Evolutionary conservation across 2,329 filamentous ascomycete genomes (phyloP), one percentile per base, ranked within the genome.

Genomic region (Fusarium annulatum): DNA sequence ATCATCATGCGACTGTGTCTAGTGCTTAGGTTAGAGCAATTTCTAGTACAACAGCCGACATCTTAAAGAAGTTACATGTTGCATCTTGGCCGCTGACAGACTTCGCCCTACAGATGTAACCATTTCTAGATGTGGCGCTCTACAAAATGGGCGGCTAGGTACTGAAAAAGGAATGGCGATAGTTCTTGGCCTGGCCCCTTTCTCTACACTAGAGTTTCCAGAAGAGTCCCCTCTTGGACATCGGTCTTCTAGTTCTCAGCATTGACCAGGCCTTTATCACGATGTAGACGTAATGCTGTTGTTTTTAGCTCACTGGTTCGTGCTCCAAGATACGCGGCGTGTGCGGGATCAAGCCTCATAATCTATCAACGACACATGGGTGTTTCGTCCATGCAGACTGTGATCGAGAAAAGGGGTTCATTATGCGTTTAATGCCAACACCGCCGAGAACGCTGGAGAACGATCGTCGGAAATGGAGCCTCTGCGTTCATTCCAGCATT

Each of bases 391-490:
- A 59, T 41, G 41, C 18, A 45, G 26, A 30, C 34, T 65, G 61
- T 64, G 48, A 41, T 52, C 15, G 33, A 59, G 67, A 68, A 78
- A 77, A 67, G 66, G 74, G 76, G 76, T 67, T 67, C 63, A 53
- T 65, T 61, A 56, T 65, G 62, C 49, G 48, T 59, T 64, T 70
- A 46, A 41, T 62, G 61, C 59, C 10, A 64, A 69, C 48, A 34
- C 46, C 55, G 49, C 49, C 55, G 64, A 64, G 51, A 49, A 43
- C 42, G 55, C 42, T 58, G 42, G 23, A 43, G 61, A 61, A 67
- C 56, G 71, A 72, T 73, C 64, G 53, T 68, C 76, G 58, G 63
- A 61, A 65, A 76, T 60, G 56, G 59, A 72, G 53, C 53, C 45
- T 61, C 53, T 66, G 55, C 28, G 61, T 61, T 60, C 73, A 77